A percentile compares a stretch with the other conserved stretches of the same genome.
Conservation (phyloP, 352 stramenopile genomes). For the Pythium guiyangense region DNA sequence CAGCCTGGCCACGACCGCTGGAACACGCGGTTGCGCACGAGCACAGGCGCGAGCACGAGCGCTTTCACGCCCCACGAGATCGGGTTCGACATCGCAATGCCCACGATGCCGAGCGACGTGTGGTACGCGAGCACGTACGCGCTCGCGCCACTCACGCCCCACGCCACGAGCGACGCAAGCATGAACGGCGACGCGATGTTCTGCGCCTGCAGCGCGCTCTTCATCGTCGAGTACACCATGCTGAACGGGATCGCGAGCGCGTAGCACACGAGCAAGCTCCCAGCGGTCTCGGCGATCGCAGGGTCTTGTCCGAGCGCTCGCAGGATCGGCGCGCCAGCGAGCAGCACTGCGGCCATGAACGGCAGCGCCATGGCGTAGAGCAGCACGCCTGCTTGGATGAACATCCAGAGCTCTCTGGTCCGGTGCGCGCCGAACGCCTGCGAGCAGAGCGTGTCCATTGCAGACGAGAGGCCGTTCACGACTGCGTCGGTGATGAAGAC, state of each 20-base stretch:
- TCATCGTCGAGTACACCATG: conserved; percentile 20
- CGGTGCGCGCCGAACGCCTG: conserved; percentile 32
- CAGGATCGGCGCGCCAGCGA: conserved; percentile 24
- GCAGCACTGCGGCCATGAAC: conserved; percentile 7
- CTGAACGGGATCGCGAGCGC: conserved; percentile 20
- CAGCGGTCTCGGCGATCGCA: conserved; percentile 18
- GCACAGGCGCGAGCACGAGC: conserved; percentile 17
- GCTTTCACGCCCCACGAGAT: conserved; percentile 23
- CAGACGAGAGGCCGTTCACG: conserved; percentile 19
- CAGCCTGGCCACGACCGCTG: conserved; percentile 18
- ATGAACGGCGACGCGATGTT: conserved; percentile 34
- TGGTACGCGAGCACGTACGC: conserved; percentile 38
- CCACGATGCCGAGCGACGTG: conserved; percentile 28
- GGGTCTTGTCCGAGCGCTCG: conserved; percentile 27
- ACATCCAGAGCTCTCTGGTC: conserved; percentile 34
- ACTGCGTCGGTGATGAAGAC: conserved; percentile 17
- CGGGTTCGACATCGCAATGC: conserved; percentile 20
- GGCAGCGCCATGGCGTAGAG: conserved; percentile 14
- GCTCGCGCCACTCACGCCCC: conserved; percentile 13
- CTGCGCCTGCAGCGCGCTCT: conserved; percentile 32
- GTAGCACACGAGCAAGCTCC: conserved; percentile 18
- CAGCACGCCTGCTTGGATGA: conserved; percentile 29
- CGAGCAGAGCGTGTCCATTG: conserved; percentile 33
- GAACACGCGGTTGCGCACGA: conserved; percentile 22
- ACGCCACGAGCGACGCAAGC: conserved; percentile 16